Percentiles rank a stretch among this genome's conserved stretches.
Evolutionary conservation across 257 asterid genomes (phyloP).

Genomic region (Anisodus tanguticus): DNA sequence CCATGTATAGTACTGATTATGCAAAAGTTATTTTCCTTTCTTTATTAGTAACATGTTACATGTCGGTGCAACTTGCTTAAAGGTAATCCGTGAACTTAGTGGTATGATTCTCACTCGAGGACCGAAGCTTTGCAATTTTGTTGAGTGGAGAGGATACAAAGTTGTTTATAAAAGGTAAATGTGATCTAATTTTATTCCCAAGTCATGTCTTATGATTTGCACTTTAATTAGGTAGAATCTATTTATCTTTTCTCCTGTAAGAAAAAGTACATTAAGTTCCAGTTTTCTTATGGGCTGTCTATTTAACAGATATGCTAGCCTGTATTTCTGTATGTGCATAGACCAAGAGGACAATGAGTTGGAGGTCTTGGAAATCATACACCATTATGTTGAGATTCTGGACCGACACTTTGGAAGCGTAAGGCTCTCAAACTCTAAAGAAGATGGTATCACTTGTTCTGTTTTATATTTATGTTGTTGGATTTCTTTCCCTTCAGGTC

Average conservation of each 20-base stretch:
- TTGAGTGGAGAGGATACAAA: slow-evolving; percentile 98
- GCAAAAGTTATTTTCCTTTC: background rate
- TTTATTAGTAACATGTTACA: background rate
- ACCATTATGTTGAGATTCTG: slow-evolving; percentile 91
- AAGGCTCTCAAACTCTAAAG: slow-evolving; percentile 44
- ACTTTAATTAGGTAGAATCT: background rate
- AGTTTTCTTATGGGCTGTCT: background rate
- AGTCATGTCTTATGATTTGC: background rate
- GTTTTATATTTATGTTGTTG: slow-evolving; percentile 30
- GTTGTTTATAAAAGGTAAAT: slow-evolving; percentile 90
- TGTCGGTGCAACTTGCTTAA: slow-evolving; percentile 17
- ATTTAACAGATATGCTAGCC: slow-evolving; percentile 80
- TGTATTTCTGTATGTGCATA: slow-evolving; percentile 96
- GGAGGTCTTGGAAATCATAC: slow-evolving; percentile 92
- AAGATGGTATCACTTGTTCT: slow-evolving; percentile 21
- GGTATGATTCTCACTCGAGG: slow-evolving; percentile 85
- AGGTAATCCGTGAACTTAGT: slow-evolving; percentile 95
- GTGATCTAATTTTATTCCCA: background rate
- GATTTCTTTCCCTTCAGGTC: slow-evolving; percentile 53
- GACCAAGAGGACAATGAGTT: slow-evolving; percentile 93
- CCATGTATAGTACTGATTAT: background rate
- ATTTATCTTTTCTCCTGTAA: slow-evolving; percentile 18
- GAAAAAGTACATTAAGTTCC: background rate
- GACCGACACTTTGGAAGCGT: slow-evolving; percentile 99
- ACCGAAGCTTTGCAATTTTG: slow-evolving; percentile 95